phyloP scores from a whole-genome alignment of 768 basidiomycete species.

The Russula sp. region DNA sequence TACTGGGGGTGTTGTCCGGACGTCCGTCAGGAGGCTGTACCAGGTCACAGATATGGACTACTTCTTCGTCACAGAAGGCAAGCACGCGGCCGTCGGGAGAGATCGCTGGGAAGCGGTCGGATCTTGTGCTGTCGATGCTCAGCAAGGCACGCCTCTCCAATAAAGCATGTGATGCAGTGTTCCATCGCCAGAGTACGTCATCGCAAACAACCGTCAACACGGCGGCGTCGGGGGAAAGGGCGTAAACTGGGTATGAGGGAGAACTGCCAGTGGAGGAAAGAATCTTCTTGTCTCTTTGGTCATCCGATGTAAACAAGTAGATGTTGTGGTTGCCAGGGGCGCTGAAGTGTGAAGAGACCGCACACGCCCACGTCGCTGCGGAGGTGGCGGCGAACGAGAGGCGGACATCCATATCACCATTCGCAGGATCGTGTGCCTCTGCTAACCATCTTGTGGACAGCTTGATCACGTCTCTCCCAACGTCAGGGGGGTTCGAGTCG shows the following conservation, averaged over 20 bases:
- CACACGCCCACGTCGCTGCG: constrained; percentile 1
- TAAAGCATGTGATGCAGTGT: background rate
- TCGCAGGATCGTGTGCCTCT: background rate
- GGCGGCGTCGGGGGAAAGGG: constrained; percentile 12
- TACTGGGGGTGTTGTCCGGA: background rate
- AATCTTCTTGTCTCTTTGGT: constrained; percentile 9
- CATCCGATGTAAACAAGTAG: constrained; percentile 7
- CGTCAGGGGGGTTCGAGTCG: background rate
- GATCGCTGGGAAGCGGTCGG: constrained; percentile 13
- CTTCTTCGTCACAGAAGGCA: constrained; percentile 9
- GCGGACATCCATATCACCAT: background rate
- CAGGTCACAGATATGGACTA: constrained; percentile 13
- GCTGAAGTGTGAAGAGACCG: background rate
- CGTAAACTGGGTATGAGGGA: constrained; percentile 5
- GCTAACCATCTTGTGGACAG: constrained; percentile 6
- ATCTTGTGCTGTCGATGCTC: constrained; percentile 1
- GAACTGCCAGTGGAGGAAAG: background rate
- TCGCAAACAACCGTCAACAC: constrained; percentile 11
- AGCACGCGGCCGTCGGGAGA: constrained; percentile 13
- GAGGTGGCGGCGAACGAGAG: constrained; percentile 10
- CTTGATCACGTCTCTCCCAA: constrained; percentile 2
- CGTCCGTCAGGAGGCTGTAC: background rate
- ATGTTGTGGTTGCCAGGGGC: background rate
- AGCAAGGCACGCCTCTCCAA: constrained; percentile 1
- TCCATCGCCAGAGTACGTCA: constrained; percentile 4